Base-by-base conservation (phyloP, 176 grass and related monocot genomes). In the Oryza nivara region DNA sequence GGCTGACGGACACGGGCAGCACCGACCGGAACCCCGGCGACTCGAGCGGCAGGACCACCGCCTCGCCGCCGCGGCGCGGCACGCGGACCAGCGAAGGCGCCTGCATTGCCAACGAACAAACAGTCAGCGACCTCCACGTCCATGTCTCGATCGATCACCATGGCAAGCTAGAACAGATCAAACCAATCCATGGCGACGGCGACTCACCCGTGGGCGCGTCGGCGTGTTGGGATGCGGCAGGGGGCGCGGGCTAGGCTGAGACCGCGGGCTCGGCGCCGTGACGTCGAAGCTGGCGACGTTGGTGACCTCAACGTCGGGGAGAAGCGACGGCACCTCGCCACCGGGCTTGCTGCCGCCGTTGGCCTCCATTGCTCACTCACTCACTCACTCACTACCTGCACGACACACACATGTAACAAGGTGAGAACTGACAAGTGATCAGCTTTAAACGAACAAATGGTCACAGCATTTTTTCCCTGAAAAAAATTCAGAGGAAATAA, bases 1-100 rank as follows among this genome's bases (percentile, higher is more conserved):
- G 83, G 88, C 96, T 98, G 78, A 95, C 88, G 48, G 92, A 98
- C 22, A 80, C 56, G 26, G 87, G 78, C 45, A 58, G 89, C 80
- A 77, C 48, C 36, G 90, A 74, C 16, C 90, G 87, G 73, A 44
- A 40, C 0, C 68, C 80, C 16, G 60, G 63, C 79, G 74, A 83
- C 36, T 86, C 83, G 16, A 90, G 51, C 15, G 68, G 36, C 56
- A 73, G 88, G 12, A 77, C 4, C 16, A 79, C 60, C 48, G 58
- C 80, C 56, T 86, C 80, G 68, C 88, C 83, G 74, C 79, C 47
- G 13, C 47, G 84, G 7, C 40, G 78, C 0, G 45, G 0, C 22
- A 76, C 67, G 54, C 83, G 83, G 43, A 85, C 82, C 43, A 70
- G 65, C 12, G 78, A 83, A 56, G 60, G 74, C 69, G 75, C 73